Conservation (phyloP, 192 early-diverging fungal species). For the Coemansia guatemalensis region DNA sequence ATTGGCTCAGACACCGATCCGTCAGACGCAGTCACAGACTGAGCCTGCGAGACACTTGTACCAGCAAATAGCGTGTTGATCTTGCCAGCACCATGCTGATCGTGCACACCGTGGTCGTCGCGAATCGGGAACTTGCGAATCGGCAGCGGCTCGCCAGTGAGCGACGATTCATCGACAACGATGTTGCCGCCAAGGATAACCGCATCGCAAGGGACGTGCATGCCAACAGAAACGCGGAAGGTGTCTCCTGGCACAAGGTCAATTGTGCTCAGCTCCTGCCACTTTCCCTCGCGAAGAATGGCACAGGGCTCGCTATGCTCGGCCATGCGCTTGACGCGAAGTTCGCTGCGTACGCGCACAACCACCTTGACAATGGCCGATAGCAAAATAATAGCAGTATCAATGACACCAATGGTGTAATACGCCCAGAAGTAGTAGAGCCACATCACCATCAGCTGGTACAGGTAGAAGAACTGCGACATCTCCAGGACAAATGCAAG, state of each 20-base stretch:
- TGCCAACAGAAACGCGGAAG: conserved; percentile 48
- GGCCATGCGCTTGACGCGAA: conserved; percentile 60
- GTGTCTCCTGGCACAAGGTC: conserved; percentile 71
- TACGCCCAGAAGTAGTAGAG: conserved; percentile 69
- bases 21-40: conserved; percentile 15
- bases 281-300: conserved; percentile 63
- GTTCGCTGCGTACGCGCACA: conserved; percentile 55
- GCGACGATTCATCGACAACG: conserved; percentile 70
- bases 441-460: conserved; percentile 67
- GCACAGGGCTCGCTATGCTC: conserved; percentile 53
- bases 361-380: conserved; percentile 61
- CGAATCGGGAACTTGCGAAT: conserved; percentile 70
- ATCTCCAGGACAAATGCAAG: conserved; percentile 61
- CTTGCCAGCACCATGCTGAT: conserved; percentile 50
- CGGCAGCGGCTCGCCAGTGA: conserved; percentile 76
- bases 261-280: conserved; percentile 54
- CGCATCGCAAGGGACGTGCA: conserved; percentile 64
- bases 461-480: conserved; percentile 58
- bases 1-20: conserved; percentile 41
- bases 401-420: conserved; percentile 61
- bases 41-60: conserved; percentile 60
- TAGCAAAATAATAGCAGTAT: conserved; percentile 57
- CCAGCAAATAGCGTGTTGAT: conserved; percentile 69
- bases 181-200: conserved; percentile 66
- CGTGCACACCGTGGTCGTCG: conserved; percentile 52